These are phyloP conservation scores for Ulota crispa DNA, from an alignment of 225 moss, liverwort and hornwort genomes.

Conservation along the genomic window DNA sequence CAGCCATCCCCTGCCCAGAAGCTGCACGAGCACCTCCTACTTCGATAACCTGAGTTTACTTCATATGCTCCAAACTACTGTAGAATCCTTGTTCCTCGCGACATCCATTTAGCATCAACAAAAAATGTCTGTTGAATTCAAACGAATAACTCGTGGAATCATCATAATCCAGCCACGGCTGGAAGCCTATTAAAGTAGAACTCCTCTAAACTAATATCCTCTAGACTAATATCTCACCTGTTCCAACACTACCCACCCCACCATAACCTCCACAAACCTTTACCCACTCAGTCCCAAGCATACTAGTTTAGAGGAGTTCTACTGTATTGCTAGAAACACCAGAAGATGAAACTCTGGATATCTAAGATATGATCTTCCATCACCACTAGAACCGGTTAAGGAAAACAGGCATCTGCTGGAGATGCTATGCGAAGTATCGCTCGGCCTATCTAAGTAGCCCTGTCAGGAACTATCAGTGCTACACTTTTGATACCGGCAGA, in stretches of 20 bases:
- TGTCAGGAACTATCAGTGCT: not conserved
- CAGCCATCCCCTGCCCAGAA: not conserved
- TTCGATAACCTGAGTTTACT: not conserved
- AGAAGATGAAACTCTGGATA: not conserved
- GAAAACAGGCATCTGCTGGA: not conserved
- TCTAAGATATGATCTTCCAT: not conserved
- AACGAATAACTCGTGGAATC: not conserved
- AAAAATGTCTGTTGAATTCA: not conserved
- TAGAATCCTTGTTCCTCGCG: not conserved
- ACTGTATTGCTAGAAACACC: not conserved
- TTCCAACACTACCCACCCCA: too few relatives aligned
- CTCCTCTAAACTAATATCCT: too few relatives aligned
- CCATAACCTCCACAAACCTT: too few relatives aligned
- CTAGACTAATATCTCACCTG: too few relatives aligned
- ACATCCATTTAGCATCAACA: not conserved
- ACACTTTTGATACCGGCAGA: not conserved
- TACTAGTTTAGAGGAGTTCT: too few relatives aligned
- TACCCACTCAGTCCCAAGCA: too few relatives aligned
- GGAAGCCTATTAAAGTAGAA: not conserved
- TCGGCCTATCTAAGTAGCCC: not conserved
- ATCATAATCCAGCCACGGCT: not conserved
- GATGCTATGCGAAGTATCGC: not conserved
- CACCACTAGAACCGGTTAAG: not conserved
- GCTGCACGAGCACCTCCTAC: not conserved
- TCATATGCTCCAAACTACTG: not conserved